phyloP scores from a whole-genome alignment of 305 asterid genomes.

The Fraxinus nigra region DNA sequence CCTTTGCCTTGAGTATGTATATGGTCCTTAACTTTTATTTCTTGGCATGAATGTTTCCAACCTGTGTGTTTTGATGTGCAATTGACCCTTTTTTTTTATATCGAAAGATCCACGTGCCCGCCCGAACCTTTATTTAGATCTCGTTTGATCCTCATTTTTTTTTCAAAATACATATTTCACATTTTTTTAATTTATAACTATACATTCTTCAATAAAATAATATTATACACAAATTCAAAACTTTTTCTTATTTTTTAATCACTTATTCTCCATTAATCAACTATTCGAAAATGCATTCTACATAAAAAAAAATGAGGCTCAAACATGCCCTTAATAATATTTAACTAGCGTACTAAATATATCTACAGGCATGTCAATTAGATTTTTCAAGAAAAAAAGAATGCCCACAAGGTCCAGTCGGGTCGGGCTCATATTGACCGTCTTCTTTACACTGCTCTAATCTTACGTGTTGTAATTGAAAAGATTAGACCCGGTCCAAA shows the following conservation, averaged over 20 bases:
- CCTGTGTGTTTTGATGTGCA: background rate
- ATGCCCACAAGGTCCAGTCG: background rate
- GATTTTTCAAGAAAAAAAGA: too few species aligned
- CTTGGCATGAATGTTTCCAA: background rate
- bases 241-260: too few species aligned
- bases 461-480: background rate
- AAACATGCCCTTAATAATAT: background rate
- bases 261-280: too few species aligned
- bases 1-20: too few species aligned
- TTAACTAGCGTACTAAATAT: too few species aligned
- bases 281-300: too few species aligned
- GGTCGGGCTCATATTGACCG: background rate
- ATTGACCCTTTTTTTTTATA: background rate
- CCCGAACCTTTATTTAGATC: background rate
- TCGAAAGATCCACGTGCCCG: background rate
- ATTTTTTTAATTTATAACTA: background rate
- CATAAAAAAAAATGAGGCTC: background rate
- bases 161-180: too few species aligned
- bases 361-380: background rate
- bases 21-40: background rate
- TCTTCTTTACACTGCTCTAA: too few species aligned
- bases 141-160: too few species aligned
- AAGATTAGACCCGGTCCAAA: background rate
- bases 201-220: background rate
- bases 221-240: too few species aligned